These are phyloP conservation scores for Fistulinella cinereoalba DNA, from an alignment of 1,284 basidiomycete species.

Conservation along the genomic window DNA sequence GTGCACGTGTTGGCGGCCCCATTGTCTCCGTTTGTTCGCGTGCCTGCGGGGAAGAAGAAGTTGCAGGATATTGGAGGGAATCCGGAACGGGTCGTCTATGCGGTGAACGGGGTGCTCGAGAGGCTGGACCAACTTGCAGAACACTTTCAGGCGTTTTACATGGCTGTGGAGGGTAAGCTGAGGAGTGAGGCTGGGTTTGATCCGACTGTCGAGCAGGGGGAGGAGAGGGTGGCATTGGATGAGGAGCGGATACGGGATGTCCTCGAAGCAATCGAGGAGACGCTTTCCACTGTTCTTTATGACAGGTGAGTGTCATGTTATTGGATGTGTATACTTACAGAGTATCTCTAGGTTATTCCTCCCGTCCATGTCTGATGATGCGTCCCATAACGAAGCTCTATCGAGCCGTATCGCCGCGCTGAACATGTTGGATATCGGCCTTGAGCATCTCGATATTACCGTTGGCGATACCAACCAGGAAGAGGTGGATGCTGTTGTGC, in stretches of 20 bases:
- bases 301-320: conserved; percentile 36
- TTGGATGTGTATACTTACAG: not conserved
- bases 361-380: conserved; percentile 71
- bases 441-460: conserved; percentile 87
- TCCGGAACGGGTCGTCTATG: conserved; percentile 29
- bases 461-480: conserved; percentile 46
- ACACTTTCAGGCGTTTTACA: conserved; percentile 74
- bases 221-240: conserved; percentile 21
- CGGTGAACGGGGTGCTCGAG: conserved; percentile 38
- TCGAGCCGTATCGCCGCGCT: conserved; percentile 72
- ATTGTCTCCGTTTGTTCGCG: conserved; percentile 50
- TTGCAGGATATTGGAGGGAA: conserved; percentile 31
- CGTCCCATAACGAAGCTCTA: conserved; percentile 83
- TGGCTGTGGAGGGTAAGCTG: conserved; percentile 55
- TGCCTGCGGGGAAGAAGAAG: conserved; percentile 30
- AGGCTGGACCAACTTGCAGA: no score
- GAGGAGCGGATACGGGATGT: conserved; percentile 51
- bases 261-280: conserved; percentile 74
- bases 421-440: conserved; percentile 30
- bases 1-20: conserved; percentile 53
- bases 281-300: conserved; percentile 70
- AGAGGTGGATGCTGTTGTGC: conserved; percentile 66
- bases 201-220: not conserved
- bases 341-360: conserved; percentile 49
- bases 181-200: conserved; percentile 29